These are phyloP conservation scores for Coniochaeta ligniaria DNA, from an alignment of 2,329 filamentous ascomycete genomes.

Conservation along the genomic window DNA sequence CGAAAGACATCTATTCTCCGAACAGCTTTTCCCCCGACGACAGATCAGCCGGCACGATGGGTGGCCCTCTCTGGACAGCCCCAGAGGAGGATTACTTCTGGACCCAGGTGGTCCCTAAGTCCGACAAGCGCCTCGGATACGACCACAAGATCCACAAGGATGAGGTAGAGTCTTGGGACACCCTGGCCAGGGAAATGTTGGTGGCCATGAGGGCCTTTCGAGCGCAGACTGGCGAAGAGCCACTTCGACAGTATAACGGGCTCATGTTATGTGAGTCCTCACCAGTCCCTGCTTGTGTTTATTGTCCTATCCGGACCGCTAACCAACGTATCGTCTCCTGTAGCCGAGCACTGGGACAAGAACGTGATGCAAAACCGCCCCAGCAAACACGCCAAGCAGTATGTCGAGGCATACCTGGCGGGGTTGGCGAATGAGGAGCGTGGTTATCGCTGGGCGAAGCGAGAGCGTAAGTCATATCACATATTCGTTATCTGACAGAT, in stretches of 20 bases:
- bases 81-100: slow-evolving; percentile 44
- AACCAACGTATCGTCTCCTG: not conserved
- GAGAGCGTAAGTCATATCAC: not conserved
- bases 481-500: not conserved
- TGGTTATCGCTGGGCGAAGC: not conserved
- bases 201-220: slow-evolving; percentile 5
- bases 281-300: too few species aligned
- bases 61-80: slow-evolving; percentile 40
- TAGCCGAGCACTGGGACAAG: not conserved
- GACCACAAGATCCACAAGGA: slow-evolving; percentile 7
- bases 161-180: slow-evolving; percentile 11
- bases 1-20: too few species aligned
- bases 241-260: slow-evolving; percentile 18
- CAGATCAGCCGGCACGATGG: slow-evolving; percentile 30
- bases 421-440: not conserved
- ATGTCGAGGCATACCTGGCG: not conserved
- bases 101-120: slow-evolving; percentile 21
- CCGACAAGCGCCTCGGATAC: slow-evolving; percentile 15
- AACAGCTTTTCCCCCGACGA: not conserved
- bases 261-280: not conserved
- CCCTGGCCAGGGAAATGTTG: slow-evolving; percentile 12
- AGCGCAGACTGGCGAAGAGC: slow-evolving; percentile 2
- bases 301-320: too few species aligned
- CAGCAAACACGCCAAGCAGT: not conserved
- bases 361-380: not conserved